Base-by-base conservation (phyloP, 1,284 basidiomycete genomes). In the Malassezia furfur region DNA sequence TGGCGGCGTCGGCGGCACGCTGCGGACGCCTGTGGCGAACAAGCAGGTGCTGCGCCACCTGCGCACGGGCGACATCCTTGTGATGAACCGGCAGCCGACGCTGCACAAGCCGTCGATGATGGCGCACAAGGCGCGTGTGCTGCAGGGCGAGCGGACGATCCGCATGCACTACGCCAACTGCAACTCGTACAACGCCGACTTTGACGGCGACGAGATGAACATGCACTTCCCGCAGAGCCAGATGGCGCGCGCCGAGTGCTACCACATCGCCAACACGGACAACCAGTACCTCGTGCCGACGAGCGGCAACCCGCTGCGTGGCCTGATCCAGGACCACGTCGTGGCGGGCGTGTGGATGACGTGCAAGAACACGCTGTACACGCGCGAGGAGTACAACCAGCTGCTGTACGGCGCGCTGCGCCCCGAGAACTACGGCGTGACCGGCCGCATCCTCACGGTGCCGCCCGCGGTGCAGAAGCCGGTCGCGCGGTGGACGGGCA, bases 31-130 rank as follows among this genome's bases (percentile, higher is more conserved):
- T 10, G 70, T 75, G 48, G 80, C 90, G 64, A 94, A 96, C 79
- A 96, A 98, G 80, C 96, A 96, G 76, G 94, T 99, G 37, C 89
- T 93, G 76, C 83, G 94, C 50, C 94, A 98, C 78, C 80, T 99
- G 12, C 83, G 83, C 53, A 90, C 98, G 75, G 94, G 94, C 2
- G 94, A 99, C 74, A 87, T 96, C 57, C 79, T 99, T 60, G 88
- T 99, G 65, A 80, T 99, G 52, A 99, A 99, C 75, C 88, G 94
- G 61, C 94, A 99, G 80, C 94, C 94, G 9, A 98, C 94, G 1
- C 80, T 99, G 57, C 94, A 99, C 77, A 98, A 98, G 76, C 93
- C 94, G n/a, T 91, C 87, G 80, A 99, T 99, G 93, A 99, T 99
- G 94, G 87, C 86, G 10, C 94, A 99, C 77, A 86, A 84, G 66